Base-by-base conservation (phyloP, 202 grass and related monocot species). In the Dendrocalamus latiflorus region DNA sequence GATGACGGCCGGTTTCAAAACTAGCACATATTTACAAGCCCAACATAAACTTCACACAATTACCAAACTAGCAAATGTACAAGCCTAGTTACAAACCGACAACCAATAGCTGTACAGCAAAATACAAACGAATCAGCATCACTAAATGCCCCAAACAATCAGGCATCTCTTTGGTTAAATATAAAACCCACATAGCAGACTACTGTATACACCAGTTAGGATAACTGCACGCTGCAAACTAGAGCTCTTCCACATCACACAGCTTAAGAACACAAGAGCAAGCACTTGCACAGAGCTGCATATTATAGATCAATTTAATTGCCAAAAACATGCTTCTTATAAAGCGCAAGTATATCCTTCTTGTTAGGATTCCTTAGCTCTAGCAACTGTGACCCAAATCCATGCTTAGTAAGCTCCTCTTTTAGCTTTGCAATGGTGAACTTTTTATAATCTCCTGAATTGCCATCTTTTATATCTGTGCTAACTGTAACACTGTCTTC, bases 291-390 rank as follows among this genome's bases (percentile, higher is more conserved):
- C 62, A 65, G 11, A 15, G 22, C 24, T 2, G 7, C 34, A 59
- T 9, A 43, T 60, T 37, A 6, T 6, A 1, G 26, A n/a, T 30
- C 28, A 7, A 51, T 69, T 81, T 87, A 89, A 67, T 91, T 81
- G n/a, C 75, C 41, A 13, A 94, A 68, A 34, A 94, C 81, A 91
- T 80, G 86, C 66, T 89, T 91, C 81, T 89, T 82, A 71, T 94
- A 94, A 81, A 94, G 83, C 11, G 81, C 86, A n/a, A 91, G 76
- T 57, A 94, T 82, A 79, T 91, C 89, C 63, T 83, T 91, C 72
- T 94, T 94, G 53, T 55, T 89, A 63, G 86, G 77, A 85, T 79
- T 94, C 76, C 53, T 89, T 50, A 91, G 43, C 51, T 94, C 89
- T 53, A 94, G 76, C 75, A 94, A 82, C 76, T 91, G 86, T 0